Percentiles rank a stretch among this genome's conserved stretches.
Conservation (phyloP, 2,329 filamentous ascomycete species). For the Exophiala xenobiotica region DNA sequence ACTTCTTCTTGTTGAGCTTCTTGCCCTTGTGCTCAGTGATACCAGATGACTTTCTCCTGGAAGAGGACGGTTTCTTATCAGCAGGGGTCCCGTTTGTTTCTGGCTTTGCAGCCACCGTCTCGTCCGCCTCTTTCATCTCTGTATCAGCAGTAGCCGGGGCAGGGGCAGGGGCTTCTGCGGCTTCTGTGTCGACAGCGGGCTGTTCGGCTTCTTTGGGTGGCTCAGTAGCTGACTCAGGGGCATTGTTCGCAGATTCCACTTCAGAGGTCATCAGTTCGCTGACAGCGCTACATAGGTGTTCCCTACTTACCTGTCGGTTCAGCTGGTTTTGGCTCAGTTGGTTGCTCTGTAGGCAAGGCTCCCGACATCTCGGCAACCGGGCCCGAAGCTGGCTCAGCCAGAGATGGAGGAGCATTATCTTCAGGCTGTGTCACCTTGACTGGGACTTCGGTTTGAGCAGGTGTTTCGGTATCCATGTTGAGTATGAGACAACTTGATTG, state of each 20-base stretch:
- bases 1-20: constrained; percentile 84
- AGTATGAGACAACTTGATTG: constrained; percentile 4
- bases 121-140: constrained; percentile 23
- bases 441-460: constrained; percentile 21
- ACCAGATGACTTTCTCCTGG: constrained; percentile 70
- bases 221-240: constrained; percentile 30
- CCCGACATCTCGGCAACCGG: constrained; percentile 29
- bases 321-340: constrained; percentile 34
- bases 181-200: constrained; percentile 32
- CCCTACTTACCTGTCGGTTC: constrained; percentile 32
- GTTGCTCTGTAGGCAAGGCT: constrained; percentile 38
- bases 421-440: constrained; percentile 29
- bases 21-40: constrained; percentile 69
- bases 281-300: too few species aligned
- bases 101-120: constrained; percentile 38
- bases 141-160: constrained; percentile 18
- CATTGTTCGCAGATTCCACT: constrained; percentile 25
- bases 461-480: constrained; percentile 19
- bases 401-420: constrained; percentile 25
- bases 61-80: constrained; percentile 51
- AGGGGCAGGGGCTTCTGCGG: constrained; percentile 24
- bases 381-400: constrained; percentile 28
- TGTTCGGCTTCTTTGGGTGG: constrained; percentile 32
- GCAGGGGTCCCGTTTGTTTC: constrained; percentile 53
- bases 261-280: constrained; percentile 25